phyloP scores from a whole-genome alignment of 768 basidiomycete species.

The Crucibulum laeve region DNA sequence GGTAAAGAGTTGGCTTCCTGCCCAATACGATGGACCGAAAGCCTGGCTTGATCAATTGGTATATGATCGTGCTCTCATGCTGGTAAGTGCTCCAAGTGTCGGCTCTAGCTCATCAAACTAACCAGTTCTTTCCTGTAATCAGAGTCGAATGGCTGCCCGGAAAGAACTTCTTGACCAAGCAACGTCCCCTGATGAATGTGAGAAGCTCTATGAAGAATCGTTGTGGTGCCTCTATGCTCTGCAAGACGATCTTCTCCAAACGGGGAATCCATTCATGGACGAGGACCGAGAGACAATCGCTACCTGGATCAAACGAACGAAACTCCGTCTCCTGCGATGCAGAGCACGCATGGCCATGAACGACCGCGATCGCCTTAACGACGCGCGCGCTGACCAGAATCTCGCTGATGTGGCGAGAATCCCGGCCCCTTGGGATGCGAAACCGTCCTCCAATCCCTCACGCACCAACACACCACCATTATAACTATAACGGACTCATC shows the following conservation, averaged over 20 bases:
- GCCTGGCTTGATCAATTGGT: slow-evolving; percentile 87
- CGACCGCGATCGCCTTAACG: slow-evolving; percentile 64
- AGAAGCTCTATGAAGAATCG: slow-evolving; percentile 92
- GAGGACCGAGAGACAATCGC: slow-evolving; percentile 78
- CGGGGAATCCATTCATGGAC: slow-evolving; percentile 79
- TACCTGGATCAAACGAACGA: slow-evolving; percentile 84
- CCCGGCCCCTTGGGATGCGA: slow-evolving; percentile 70
- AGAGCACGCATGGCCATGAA: slow-evolving; percentile 75
- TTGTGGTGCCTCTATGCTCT: slow-evolving; percentile 92
- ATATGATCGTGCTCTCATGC: slow-evolving; percentile 84
- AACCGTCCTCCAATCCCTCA: slow-evolving; percentile 25
- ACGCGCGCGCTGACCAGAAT: slow-evolving; percentile 77
- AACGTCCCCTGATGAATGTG: slow-evolving; percentile 74
- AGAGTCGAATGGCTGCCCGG: slow-evolving; percentile 91
- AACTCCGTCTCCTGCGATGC: slow-evolving; percentile 77
- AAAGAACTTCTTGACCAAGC: slow-evolving; percentile 86
- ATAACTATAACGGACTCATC: neutral
- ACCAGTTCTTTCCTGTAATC: slow-evolving; percentile 2
- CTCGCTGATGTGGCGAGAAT: slow-evolving; percentile 67
- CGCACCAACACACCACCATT: neutral
- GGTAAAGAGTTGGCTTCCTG: slow-evolving; percentile 84
- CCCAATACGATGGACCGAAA: slow-evolving; percentile 76
- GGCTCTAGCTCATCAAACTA: neutral
- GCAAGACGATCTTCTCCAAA: slow-evolving; percentile 82
- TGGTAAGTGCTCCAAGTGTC: slow-evolving; percentile 47